phyloP scores from a whole-genome alignment of 2,329 filamentous ascomycete species.

The Exophiala spinifera region DNA sequence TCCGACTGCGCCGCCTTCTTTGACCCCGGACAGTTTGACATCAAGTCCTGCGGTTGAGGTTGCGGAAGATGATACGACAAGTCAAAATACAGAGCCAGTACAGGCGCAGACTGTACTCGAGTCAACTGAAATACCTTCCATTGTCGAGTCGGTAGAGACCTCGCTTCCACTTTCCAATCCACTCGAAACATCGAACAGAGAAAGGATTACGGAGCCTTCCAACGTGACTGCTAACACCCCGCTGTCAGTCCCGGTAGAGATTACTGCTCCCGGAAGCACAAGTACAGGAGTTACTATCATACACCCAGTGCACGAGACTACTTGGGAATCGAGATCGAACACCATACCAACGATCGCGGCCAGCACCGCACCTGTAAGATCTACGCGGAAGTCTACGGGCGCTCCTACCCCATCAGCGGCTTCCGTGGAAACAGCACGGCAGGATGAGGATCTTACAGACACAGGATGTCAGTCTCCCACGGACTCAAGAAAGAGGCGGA shows the following conservation, averaged over 20 bases:
- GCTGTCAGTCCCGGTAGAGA: constrained; percentile 8
- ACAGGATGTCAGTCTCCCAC: background rate
- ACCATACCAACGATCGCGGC: constrained; percentile 18
- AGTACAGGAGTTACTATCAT: constrained; percentile 10
- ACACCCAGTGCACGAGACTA: constrained; percentile 1
- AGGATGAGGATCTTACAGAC: constrained; percentile 1
- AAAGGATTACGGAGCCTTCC: background rate
- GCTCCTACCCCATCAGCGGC: constrained; percentile 5
- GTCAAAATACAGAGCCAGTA: constrained; percentile 2
- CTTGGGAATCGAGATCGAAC: background rate
- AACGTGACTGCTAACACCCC: background rate
- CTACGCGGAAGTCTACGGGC: constrained; percentile 8
- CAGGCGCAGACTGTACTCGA: constrained; percentile 6
- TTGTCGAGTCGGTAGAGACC: background rate
- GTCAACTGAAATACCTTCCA: constrained; percentile 13
- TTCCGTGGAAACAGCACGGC: constrained; percentile 11
- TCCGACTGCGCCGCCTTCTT: constrained; percentile 49
- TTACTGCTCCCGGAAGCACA: constrained; percentile 5
- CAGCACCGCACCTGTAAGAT: background rate
- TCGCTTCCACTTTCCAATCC: constrained; percentile 11
- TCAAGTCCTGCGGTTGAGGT: constrained; percentile 13
- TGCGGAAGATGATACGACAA: constrained; percentile 3
- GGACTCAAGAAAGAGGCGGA: constrained; percentile 20
- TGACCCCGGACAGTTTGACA: constrained; percentile 23
- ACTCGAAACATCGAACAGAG: constrained; percentile 4